These are phyloP conservation scores for Aschersonia sp. DNA, from an alignment of 2,329 filamentous ascomycete species.

Conservation along the genomic window DNA sequence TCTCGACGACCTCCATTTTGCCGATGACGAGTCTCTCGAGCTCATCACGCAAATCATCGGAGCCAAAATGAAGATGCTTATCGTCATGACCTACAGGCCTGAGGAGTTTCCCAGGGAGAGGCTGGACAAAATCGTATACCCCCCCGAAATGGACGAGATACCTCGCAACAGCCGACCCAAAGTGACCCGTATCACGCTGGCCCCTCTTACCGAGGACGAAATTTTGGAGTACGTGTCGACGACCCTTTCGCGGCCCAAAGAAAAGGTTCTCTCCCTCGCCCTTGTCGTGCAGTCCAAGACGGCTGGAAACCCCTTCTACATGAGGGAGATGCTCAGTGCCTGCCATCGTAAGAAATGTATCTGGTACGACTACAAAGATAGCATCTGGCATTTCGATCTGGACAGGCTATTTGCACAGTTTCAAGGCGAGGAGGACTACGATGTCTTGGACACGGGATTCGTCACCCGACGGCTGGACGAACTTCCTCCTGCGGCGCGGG, in stretches of 20 bases:
- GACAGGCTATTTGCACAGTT: constrained; percentile 81
- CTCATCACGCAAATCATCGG: constrained; percentile 68
- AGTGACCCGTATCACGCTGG: constrained; percentile 56
- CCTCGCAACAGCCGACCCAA: constrained; percentile 33
- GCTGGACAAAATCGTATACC: constrained; percentile 38
- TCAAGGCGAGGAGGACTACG: constrained; percentile 60
- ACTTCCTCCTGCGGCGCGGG: constrained; percentile 56
- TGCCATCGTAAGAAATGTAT: constrained; percentile 79
- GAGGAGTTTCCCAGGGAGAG: constrained; percentile 45
- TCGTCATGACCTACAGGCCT: constrained; percentile 63
- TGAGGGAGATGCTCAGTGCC: constrained; percentile 77
- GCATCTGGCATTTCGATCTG: constrained; percentile 71
- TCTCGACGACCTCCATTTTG: constrained; percentile 81
- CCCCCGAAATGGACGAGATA: constrained; percentile 36
- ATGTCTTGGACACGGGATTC: constrained; percentile 70
- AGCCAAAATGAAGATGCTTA: constrained; percentile 64
- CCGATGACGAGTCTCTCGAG: constrained; percentile 75
- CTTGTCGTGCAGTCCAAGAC: constrained; percentile 83
- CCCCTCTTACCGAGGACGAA: constrained; percentile 62
- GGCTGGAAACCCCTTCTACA: constrained; percentile 78
- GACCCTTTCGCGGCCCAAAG: constrained; percentile 59
- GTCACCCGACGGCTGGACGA: constrained; percentile 66
- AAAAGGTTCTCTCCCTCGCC: constrained; percentile 63
- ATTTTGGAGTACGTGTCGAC: constrained; percentile 70
- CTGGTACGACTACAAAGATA: constrained; percentile 78